Evolutionary conservation across 1,284 basidiomycete genomes (phyloP), one percentile per base, ranked within the genome.

Genomic region (Ceraceosorus bombacis): DNA sequence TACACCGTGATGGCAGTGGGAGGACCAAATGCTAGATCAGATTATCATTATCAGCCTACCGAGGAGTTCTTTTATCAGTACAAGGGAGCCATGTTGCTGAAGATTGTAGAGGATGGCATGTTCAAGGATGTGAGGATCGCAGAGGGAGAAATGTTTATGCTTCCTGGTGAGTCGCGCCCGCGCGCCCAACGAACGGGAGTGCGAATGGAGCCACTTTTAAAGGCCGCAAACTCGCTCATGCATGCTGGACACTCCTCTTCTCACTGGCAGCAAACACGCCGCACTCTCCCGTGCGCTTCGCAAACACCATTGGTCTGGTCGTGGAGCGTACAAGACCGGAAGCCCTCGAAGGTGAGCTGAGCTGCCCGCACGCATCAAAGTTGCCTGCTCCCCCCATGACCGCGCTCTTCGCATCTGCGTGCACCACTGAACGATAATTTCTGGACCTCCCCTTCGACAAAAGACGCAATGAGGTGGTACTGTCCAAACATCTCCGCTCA

Each of bases 131-230:
- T 97, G 46, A 80, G 81, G 37, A 95, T 97, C 70, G 87, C 86
- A 62, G 91, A 98, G 79, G 93, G 93, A 49, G 90, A 93, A 68
- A 95, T 97, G 90, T 96, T 94, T 78, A 78, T 97, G 68, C 81
- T 97, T 17, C 92, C 92, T 53, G 88, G 91, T 90, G 63, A 58
- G 83, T 60, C 13, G 41, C 3, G 10, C 40, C 2, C 13, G 41
- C 3, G 10, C 40, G 2, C 43, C 43, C 43, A 15, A 46, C 43
- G 43, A 1, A 46, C 10, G 43, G 43, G 9, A 10, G 43, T 46
- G 43, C 43, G 15, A 46, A 10, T 46, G 43, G 52, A 27, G 8
- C 53, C 39, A 51, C 9, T 43, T n/a, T 10, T 15, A 4, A 12
- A 46, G 43, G 9, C 10, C 15, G 15, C 43, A 10, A 46, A 46